Evolutionary conservation across 225 moss, liverwort and hornwort species (phyloP), one percentile per base, ranked within the genome.

Genomic region (Physcomitrium patens): DNA sequence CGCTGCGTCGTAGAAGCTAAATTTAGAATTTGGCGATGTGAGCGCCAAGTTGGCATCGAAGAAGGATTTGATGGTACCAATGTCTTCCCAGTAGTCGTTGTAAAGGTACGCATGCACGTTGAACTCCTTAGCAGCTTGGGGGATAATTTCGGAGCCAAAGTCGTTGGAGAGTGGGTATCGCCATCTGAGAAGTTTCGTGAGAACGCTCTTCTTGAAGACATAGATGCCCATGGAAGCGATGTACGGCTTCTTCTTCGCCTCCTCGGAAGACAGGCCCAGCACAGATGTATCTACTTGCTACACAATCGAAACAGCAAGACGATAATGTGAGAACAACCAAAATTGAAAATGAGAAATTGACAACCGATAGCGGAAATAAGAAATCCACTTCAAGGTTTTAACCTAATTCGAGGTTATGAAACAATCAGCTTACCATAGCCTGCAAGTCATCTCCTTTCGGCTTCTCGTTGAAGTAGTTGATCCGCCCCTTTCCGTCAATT

Each of bases 391-490:
- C 31, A 7, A 37, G 31, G 31, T 37, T 37, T 37, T 4, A 37
- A 37, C 7, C 31, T 37, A 7, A 7, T 4, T 37, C 7, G 5
- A 37, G 31, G 31, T 37, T 37, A 37, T 37, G 31, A 4, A 4
- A 37, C 31, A 4, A 37, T 37, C 31, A 37, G 31, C 31, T 37
- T 37, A 37, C 31, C 92, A 93, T 93, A 3, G 85, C 73, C 47
- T 85, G 83, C 64, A 93, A 59, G 9, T 90, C 89, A 4, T 86
- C 92, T 22, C 92, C 90, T 67, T 89, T 93, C 1, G 92, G 92
- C 83, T 93, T 93, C 86, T 93, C 92, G n/a, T 71, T 89, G 28
- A 93, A 93, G 56, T 57, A 84, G 6, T 87, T 83, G n/a, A 93
- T 85, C n/a, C 74, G 83, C 0, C 92, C 92, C n/a, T 78, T 70